These are phyloP conservation scores for Gelatoporia subvermispora DNA, from an alignment of 768 basidiomycete species.

Conservation along the genomic window DNA sequence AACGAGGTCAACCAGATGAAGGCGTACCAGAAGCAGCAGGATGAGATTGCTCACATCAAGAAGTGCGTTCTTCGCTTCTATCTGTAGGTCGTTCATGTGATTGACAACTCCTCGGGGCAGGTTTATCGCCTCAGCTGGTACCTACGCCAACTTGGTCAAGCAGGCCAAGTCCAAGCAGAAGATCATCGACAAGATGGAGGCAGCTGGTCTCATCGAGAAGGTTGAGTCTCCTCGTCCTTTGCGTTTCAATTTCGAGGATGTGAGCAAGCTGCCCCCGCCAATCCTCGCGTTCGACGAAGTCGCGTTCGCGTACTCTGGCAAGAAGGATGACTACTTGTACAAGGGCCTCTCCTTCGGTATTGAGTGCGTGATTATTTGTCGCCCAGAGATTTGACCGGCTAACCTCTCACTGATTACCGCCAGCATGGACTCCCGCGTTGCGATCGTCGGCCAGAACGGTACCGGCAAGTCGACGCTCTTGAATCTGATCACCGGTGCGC, in stretches of 20 bases:
- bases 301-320: constrained; percentile 93
- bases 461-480: constrained; percentile 91
- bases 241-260: constrained; percentile 94
- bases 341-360: constrained; percentile 92
- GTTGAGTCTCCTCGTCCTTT: constrained; percentile 70
- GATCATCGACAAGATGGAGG: constrained; percentile 99
- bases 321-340: constrained; percentile 85
- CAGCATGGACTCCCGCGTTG: constrained; percentile 92
- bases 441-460: constrained; percentile 95
- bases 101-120: constrained; percentile 29
- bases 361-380: constrained; percentile 54
- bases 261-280: constrained; percentile 89
- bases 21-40: constrained; percentile 97
- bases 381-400: not conserved
- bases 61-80: constrained; percentile 50
- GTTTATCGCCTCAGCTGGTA: constrained; percentile 99
- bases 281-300: constrained; percentile 95
- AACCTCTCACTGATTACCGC: not conserved
- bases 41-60: constrained; percentile 97
- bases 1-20: constrained; percentile 99
- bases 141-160: constrained; percentile 96
- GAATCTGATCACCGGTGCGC: constrained; percentile 78
- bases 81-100: not conserved
- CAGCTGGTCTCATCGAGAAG: constrained; percentile 93
- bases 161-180: constrained; percentile 99